phyloP scores from a whole-genome alignment of 331 rosid genomes.

The Pyrus hybrid region DNA sequence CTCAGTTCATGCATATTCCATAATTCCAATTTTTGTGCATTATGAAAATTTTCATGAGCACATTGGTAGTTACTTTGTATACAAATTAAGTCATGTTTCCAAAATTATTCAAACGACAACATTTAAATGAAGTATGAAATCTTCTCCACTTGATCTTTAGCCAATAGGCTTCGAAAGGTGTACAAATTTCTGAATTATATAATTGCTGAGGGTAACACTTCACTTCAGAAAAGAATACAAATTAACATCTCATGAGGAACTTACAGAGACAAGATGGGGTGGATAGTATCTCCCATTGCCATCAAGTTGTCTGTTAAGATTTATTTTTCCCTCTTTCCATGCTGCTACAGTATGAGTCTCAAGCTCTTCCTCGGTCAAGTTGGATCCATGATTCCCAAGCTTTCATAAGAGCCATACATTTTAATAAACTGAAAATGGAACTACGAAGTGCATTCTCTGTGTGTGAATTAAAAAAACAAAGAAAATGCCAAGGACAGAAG shows the following conservation, averaged over 20 bases:
- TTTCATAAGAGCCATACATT: slow-evolving; percentile 31
- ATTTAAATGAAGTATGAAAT: too few relatives aligned
- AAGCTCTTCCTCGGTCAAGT: slow-evolving; percentile 77
- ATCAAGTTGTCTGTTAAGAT: slow-evolving; percentile 30
- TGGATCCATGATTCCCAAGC: slow-evolving; percentile 78
- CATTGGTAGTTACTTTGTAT: too few relatives aligned
- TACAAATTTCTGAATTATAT: not conserved
- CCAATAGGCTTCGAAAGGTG: not conserved
- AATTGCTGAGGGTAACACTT: not conserved
- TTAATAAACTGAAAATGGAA: not conserved
- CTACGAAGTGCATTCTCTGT: too few relatives aligned
- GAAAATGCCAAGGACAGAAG: too few relatives aligned
- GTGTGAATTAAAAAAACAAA: too few relatives aligned
- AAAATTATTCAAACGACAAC: too few relatives aligned
- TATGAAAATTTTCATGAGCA: too few relatives aligned
- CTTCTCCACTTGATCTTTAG: too few relatives aligned
- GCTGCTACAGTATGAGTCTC: slow-evolving; percentile 83
- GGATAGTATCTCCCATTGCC: slow-evolving; percentile 41
- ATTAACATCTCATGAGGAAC: slow-evolving; percentile 15
- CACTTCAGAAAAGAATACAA: not conserved
- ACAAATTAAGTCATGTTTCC: too few relatives aligned
- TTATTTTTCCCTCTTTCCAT: slow-evolving; percentile 79
- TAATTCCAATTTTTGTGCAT: too few relatives aligned
- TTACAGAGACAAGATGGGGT: slow-evolving; percentile 50
- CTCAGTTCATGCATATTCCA: too few relatives aligned